Percentiles rank a stretch among this genome's conserved stretches.
Evolutionary conservation across 2,329 filamentous ascomycete genomes (phyloP).

Genomic region (Thermothelomyces thermophilus): DNA sequence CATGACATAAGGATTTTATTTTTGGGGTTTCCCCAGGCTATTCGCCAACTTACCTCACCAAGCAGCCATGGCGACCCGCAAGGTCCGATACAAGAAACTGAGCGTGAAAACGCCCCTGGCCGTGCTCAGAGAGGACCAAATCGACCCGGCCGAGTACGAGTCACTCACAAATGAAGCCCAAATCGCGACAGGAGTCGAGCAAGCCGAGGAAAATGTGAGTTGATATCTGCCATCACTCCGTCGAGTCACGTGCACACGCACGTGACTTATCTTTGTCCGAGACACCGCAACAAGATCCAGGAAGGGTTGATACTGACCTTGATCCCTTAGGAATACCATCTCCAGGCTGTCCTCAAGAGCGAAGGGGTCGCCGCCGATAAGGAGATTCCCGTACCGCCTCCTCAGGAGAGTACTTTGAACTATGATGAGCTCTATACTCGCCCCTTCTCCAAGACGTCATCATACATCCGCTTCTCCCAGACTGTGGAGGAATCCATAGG

Average conservation of each 20-base stretch:
- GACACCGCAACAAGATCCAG: neutral
- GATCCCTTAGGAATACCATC: slow-evolving; percentile 74
- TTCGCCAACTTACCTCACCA: slow-evolving; percentile 30
- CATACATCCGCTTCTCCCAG: slow-evolving; percentile 96
- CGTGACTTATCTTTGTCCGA: slow-evolving; percentile 35
- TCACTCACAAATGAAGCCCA: slow-evolving; percentile 72
- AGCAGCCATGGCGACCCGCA: slow-evolving; percentile 56
- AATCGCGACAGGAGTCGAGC: slow-evolving; percentile 96
- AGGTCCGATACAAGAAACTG: slow-evolving; percentile 83
- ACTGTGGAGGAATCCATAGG: slow-evolving; percentile 94
- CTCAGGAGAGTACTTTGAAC: slow-evolving; percentile 59
- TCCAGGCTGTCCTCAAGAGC: slow-evolving; percentile 69
- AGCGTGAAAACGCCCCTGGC: slow-evolving; percentile 83
- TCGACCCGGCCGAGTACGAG: slow-evolving; percentile 82
- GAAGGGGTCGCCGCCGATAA: slow-evolving; percentile 50
- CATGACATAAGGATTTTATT: slow-evolving; percentile 59
- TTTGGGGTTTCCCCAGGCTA: slow-evolving; percentile 51
- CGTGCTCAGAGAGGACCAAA: slow-evolving; percentile 82
- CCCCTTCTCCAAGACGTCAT: slow-evolving; percentile 74
- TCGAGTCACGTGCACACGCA: slow-evolving; percentile 42
- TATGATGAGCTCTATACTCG: slow-evolving; percentile 86
- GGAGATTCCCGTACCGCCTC: slow-evolving; percentile 60
- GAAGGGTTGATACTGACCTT: slow-evolving; percentile 27
- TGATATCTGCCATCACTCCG: slow-evolving; percentile 26
- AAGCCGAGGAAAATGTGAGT: slow-evolving; percentile 94